phyloP scores from a whole-genome alignment of 495 filamentous ascomycete genomes.

The Elaphomyces granulatus region DNA sequence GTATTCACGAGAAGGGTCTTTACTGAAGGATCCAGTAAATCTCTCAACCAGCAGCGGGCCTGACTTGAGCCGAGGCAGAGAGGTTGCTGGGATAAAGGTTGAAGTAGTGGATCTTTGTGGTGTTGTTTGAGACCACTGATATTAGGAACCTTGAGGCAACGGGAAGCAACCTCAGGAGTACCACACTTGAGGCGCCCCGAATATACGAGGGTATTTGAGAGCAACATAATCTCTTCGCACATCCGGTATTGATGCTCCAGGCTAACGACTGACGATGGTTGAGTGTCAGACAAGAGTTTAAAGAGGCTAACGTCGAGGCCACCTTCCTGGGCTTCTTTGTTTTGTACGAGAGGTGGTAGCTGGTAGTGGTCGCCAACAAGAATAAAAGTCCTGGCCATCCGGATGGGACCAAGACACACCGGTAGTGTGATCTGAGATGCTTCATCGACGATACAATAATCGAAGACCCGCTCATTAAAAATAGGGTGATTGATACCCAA shows the following conservation, averaged over 20 bases:
- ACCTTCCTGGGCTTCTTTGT: slow-evolving; percentile 69
- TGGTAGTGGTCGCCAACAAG: slow-evolving; percentile 95
- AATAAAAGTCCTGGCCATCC: slow-evolving; percentile 85
- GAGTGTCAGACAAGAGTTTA: slow-evolving; percentile 75
- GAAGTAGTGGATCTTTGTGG: slow-evolving; percentile 27
- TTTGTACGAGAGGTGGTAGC: slow-evolving; percentile 85
- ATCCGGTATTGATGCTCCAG: slow-evolving; percentile 96
- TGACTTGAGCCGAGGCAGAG: slow-evolving; percentile 38
- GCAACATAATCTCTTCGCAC: slow-evolving; percentile 89
- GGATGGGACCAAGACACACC: slow-evolving; percentile 82
- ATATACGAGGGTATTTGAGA: slow-evolving; percentile 91
- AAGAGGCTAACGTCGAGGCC: slow-evolving; percentile 90
- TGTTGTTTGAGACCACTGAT: slow-evolving; percentile 42
- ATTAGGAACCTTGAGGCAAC: slow-evolving; percentile 44
- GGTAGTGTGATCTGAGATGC: slow-evolving; percentile 95
- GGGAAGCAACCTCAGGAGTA: slow-evolving; percentile 53
- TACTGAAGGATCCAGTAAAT: slow-evolving; percentile 49
- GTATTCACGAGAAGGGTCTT: slow-evolving; percentile 84
- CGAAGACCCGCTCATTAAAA: slow-evolving; percentile 80
- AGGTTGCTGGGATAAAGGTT: slow-evolving; percentile 14
- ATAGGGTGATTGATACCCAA: slow-evolving; percentile 77
- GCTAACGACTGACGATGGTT: slow-evolving; percentile 74
- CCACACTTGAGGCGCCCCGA: slow-evolving; percentile 80
- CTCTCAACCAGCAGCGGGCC: slow-evolving; percentile 66
- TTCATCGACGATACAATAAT: slow-evolving; percentile 97